Conservation (phyloP, 805 yeast species). For the Citeromyces nyonsensis region DNA sequence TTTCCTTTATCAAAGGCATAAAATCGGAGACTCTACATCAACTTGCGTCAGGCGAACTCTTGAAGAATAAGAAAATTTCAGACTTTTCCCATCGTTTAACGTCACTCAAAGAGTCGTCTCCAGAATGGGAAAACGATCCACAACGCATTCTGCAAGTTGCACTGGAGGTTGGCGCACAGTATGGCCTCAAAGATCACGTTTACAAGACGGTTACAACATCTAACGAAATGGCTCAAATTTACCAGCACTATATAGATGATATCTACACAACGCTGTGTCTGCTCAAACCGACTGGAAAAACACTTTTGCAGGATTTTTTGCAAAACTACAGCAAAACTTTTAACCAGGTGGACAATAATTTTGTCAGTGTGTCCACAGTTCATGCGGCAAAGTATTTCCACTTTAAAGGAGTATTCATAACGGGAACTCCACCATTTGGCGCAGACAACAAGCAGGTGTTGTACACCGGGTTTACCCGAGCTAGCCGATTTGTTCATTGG, state of each 20-base stretch:
- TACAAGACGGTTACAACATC: constrained; percentile 9
- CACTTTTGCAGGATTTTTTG: constrained; percentile 4
- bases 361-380: constrained; percentile 45
- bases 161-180: constrained; percentile 13
- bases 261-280: not conserved
- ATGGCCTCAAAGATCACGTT: constrained; percentile 18
- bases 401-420: too few species aligned
- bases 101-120: constrained; percentile 9
- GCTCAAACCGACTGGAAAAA: too few species aligned
- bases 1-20: constrained; percentile 8
- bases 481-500: too few species aligned
- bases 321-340: not conserved
- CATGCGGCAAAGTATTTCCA: constrained; percentile 40
- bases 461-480: too few species aligned
- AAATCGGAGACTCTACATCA: constrained; percentile 3
- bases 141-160: constrained; percentile 17
- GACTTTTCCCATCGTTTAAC: constrained; percentile 6
- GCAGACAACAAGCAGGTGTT: too few species aligned
- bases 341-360: too few species aligned
- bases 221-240: constrained; percentile 5
- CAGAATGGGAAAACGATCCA: constrained; percentile 16
- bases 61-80: constrained; percentile 2
- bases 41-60: not conserved
- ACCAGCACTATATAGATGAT: constrained; percentile 5
- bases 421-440: too few species aligned